These are phyloP conservation scores for Ophiostoma piceae DNA, from an alignment of 2,329 filamentous ascomycete species.

Conservation along the genomic window DNA sequence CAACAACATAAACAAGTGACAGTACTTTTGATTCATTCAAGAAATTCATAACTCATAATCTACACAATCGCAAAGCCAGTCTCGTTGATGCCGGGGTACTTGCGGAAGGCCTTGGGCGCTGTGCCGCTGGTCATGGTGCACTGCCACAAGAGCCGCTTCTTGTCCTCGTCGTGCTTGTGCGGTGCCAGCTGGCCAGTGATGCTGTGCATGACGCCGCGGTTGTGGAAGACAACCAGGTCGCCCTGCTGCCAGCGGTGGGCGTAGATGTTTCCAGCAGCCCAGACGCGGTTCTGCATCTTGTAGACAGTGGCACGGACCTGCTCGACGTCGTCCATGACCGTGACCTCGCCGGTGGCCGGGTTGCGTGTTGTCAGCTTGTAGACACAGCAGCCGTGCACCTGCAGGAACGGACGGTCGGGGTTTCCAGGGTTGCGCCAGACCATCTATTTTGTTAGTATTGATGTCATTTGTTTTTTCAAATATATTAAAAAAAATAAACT, in stretches of 20 bases:
- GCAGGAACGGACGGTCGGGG: slow-evolving; percentile 22
- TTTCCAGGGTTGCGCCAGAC: slow-evolving; percentile 68
- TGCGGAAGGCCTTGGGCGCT: slow-evolving; percentile 23
- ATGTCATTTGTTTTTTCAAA: not conserved
- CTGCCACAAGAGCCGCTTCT: slow-evolving; percentile 69
- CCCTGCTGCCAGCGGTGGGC: slow-evolving; percentile 72
- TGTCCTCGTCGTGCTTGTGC: slow-evolving; percentile 44
- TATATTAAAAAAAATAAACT: not conserved
- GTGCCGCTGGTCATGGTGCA: slow-evolving; percentile 54
- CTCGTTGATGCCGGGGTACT: slow-evolving; percentile 24
- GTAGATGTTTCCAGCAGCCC: slow-evolving; percentile 60
- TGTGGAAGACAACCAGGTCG: slow-evolving; percentile 73
- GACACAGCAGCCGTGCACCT: slow-evolving; percentile 26
- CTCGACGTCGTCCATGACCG: slow-evolving; percentile 27
- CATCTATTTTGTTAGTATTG: slow-evolving; percentile 36
- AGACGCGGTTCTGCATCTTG: slow-evolving; percentile 22
- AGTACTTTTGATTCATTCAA: not conserved
- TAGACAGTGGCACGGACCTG: slow-evolving; percentile 22
- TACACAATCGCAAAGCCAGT: slow-evolving; percentile 20
- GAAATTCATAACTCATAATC: not conserved
- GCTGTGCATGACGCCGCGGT: slow-evolving; percentile 67
- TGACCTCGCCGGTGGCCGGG: slow-evolving; percentile 16
- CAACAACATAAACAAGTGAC: not conserved
- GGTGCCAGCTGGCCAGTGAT: slow-evolving; percentile 66
- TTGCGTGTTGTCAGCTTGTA: slow-evolving; percentile 23